A percentile compares a stretch with the other conserved stretches of the same genome.
These are phyloP conservation scores for Calocybe gambosa DNA, from an alignment of 1,284 basidiomycete genomes.

Conservation along the genomic window DNA sequence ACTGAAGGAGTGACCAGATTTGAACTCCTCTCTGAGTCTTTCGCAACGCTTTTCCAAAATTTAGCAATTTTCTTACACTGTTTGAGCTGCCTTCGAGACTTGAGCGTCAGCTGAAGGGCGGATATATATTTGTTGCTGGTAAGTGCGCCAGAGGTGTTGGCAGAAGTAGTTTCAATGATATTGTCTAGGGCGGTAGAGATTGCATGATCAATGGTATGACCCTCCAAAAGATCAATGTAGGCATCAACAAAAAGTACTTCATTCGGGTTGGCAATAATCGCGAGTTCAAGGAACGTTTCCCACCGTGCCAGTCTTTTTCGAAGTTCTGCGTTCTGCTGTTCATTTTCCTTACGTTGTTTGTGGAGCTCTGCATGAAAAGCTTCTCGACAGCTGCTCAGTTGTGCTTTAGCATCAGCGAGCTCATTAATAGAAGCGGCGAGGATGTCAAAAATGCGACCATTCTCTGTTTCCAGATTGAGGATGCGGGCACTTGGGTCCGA, in stretches of 20 bases:
- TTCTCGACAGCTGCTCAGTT: conserved; percentile 14
- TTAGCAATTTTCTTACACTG: conserved; percentile 41
- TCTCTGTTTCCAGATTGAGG: conserved; percentile 18
- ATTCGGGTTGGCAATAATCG: conserved; percentile 4
- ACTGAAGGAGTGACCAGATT: conserved; percentile 44
- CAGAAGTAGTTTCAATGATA: not conserved
- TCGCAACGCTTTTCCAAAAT: conserved; percentile 49
- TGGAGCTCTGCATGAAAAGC: conserved; percentile 18
- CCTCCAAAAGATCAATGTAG: not conserved
- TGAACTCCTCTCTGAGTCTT: conserved; percentile 19
- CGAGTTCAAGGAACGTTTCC: conserved; percentile 4
- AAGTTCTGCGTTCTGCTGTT: conserved; percentile 10
- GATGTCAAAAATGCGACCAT: conserved; percentile 12
- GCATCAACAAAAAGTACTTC: not conserved
- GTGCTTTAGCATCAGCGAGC: conserved; percentile 9
- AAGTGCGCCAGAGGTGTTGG: conserved; percentile 26
- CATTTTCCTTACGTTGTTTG: conserved; percentile 7
- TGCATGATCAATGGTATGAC: conserved; percentile 22
- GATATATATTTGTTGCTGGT: conserved; percentile 46
- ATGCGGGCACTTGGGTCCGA: conserved; percentile 15
- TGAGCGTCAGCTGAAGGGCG: conserved; percentile 45
- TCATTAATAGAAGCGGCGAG: conserved; percentile 5
- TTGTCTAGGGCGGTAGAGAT: conserved; percentile 28
- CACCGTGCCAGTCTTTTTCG: conserved; percentile 6
- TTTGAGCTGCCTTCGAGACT: conserved; percentile 39